Conservation (phyloP, 2,329 filamentous ascomycete species). For the Ceratocystis alfenasii region DNA sequence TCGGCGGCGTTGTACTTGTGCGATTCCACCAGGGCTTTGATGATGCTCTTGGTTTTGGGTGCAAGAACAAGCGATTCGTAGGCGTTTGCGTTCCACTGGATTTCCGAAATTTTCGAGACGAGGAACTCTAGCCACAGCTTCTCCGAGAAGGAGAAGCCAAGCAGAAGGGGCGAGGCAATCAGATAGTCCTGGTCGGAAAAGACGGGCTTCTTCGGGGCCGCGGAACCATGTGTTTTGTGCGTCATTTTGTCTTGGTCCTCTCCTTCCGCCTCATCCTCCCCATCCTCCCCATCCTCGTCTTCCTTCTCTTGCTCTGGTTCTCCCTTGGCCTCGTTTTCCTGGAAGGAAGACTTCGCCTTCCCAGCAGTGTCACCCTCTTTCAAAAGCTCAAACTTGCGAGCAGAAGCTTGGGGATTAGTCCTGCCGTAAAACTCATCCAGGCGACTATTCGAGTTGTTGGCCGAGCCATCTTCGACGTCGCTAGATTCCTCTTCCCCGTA, state of each 20-base stretch:
- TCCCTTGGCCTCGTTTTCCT: no score
- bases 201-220: conserved; percentile 30
- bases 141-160: conserved; percentile 54
- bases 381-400: neutral
- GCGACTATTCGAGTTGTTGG: neutral
- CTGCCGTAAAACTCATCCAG: neutral
- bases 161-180: conserved; percentile 69
- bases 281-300: neutral
- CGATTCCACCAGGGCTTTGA: conserved; percentile 38
- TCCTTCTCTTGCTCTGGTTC: neutral
- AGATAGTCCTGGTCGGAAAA: conserved; percentile 77
- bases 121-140: conserved; percentile 27
- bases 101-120: conserved; percentile 33
- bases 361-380: neutral
- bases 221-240: neutral
- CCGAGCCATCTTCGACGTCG: neutral
- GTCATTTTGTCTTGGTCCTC: neutral
- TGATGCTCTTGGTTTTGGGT: conserved; percentile 37
- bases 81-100: conserved; percentile 36
- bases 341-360: no score
- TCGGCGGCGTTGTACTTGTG: conserved; percentile 27
- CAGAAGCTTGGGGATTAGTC: neutral
- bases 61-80: conserved; percentile 38
- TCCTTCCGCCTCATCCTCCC: neutral
- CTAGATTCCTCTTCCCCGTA: neutral